Evolutionary conservation across 805 yeast genomes (phyloP), one percentile per base, ranked within the genome.

Genomic region (Komagataella kurtzmanii): DNA sequence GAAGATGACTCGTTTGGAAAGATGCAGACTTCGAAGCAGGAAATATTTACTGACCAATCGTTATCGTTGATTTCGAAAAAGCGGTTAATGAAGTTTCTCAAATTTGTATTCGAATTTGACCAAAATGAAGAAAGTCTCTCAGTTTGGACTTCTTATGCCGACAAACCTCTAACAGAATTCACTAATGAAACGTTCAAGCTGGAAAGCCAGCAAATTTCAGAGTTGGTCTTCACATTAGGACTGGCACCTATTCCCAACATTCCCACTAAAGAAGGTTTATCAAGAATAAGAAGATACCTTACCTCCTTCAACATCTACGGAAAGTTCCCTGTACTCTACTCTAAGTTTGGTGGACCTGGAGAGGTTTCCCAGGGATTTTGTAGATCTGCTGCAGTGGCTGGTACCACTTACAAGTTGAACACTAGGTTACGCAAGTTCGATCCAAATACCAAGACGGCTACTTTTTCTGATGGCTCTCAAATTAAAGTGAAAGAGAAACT

Each of bases 351-450:
- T 53, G 95, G 96, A 2, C 90, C 96, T 0, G 97, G 98, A 51
- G 99, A 91, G 67, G 72, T 91, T 24, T 83, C 96, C 14, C 99
- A 91, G 69, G 99, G 97, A 1, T 91, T 93, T 66, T 91, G 97
- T 69, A 77, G 99, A 59, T 85, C 95, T 53, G 98, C 98, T 3
- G 99, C 99, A 12, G 98, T 91, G 55, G 98, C 93, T 17, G 98
- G 98, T 51, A 85, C 97, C 51, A 88, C 95, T 40, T 91, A 93
- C 69, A 88, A 89, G 65, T 73, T 91, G 52, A 81, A 83, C 61
- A 83, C 93, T 14, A 69, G 74, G 45, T 66, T 91, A 50, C 69
- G 69, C 4, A 77, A 79, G 44, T 88, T 72, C 67, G 91, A 91
- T 63, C 79, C 83, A 43, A 68, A 65, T 24, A 69, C 79, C 30